A percentile compares a stretch with the other conserved stretches of the same genome.
These are phyloP conservation scores for Penicillium subrubescens DNA, from an alignment of 495 filamentous ascomycete species.

Conservation along the genomic window DNA sequence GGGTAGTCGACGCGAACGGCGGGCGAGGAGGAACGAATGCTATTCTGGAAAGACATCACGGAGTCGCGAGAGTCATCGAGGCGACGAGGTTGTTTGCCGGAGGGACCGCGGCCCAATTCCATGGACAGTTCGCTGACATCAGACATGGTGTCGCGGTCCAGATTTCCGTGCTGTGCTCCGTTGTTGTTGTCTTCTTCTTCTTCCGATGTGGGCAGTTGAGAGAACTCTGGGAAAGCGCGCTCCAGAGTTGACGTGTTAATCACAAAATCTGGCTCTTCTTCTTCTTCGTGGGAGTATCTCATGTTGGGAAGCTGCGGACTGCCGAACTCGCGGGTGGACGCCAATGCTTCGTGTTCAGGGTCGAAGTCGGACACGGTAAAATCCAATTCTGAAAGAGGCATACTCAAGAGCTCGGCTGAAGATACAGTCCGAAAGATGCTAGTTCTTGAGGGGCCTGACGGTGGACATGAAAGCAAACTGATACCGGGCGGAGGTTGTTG, in stretches of 20 bases:
- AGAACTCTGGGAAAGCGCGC: slow-evolving; percentile 64
- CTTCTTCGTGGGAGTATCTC: slow-evolving; percentile 28
- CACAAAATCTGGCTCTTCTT: slow-evolving; percentile 49
- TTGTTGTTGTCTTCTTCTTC: slow-evolving; percentile 30
- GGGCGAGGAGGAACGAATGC: slow-evolving; percentile 50
- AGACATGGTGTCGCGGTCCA: slow-evolving; percentile 28
- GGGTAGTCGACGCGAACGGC: slow-evolving; percentile 50
- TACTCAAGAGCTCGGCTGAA: slow-evolving; percentile 20
- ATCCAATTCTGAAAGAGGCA: slow-evolving; percentile 43
- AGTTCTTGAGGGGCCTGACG: background rate
- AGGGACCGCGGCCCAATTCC: slow-evolving; percentile 45
- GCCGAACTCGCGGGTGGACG: slow-evolving; percentile 51
- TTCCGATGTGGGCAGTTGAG: slow-evolving; percentile 44
- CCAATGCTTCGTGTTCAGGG: slow-evolving; percentile 54
- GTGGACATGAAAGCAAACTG: background rate
- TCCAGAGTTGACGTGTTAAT: slow-evolving; percentile 67
- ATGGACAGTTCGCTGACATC: slow-evolving; percentile 43
- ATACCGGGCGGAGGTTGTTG: slow-evolving; percentile 1
- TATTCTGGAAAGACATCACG: slow-evolving; percentile 51
- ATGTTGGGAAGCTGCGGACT: slow-evolving; percentile 44
- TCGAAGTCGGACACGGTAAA: slow-evolving; percentile 51
- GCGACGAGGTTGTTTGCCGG: slow-evolving; percentile 35
- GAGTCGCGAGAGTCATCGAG: slow-evolving; percentile 48
- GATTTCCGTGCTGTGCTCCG: background rate
- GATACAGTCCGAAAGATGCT: background rate